phyloP scores from a whole-genome alignment of 1,139 yeast genomes.

The Arxiozyma heterogenica region DNA sequence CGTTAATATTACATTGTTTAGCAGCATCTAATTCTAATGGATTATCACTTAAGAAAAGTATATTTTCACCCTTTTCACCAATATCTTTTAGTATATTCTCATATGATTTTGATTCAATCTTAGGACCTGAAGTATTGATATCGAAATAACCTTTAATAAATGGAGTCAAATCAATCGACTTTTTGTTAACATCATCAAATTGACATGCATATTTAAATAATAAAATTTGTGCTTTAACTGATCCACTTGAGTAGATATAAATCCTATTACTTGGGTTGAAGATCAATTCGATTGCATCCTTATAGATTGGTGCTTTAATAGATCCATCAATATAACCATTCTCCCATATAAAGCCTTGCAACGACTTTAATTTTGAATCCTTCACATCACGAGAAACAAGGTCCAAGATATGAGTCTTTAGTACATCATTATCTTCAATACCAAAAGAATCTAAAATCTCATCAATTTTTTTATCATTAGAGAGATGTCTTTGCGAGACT shows the following conservation, averaged over 20 bases:
- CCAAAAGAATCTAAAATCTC: conserved; percentile 16
- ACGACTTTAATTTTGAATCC: conserved; percentile 63
- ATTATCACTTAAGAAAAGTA: conserved; percentile 70
- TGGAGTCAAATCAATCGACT: conserved; percentile 41
- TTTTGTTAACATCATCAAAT: conserved; percentile 17
- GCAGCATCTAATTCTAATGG: conserved; percentile 68
- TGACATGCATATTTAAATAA: conserved; percentile 36
- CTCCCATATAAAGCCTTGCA: conserved; percentile 83
- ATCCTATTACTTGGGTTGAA: conserved; percentile 32
- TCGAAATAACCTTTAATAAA: conserved; percentile 66
- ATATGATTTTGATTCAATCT: conserved; percentile 53
- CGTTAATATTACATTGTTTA: conserved; percentile 48
- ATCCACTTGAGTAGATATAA: conserved; percentile 86
- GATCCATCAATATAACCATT: conserved; percentile 68
- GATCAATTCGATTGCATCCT: conserved; percentile 60
- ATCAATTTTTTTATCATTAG: conserved; percentile 7
- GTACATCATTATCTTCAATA: conserved; percentile 8
- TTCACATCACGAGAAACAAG: conserved; percentile 64
- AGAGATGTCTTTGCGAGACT: neutral
- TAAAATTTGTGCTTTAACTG: conserved; percentile 74
- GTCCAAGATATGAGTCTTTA: conserved; percentile 38
- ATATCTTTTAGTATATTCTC: conserved; percentile 44
- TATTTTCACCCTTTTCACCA: conserved; percentile 29
- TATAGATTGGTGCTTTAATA: conserved; percentile 66
- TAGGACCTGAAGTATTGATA: conserved; percentile 74